Conservation (phyloP, 2,329 filamentous ascomycete species). For the Apiospora arundinis region DNA sequence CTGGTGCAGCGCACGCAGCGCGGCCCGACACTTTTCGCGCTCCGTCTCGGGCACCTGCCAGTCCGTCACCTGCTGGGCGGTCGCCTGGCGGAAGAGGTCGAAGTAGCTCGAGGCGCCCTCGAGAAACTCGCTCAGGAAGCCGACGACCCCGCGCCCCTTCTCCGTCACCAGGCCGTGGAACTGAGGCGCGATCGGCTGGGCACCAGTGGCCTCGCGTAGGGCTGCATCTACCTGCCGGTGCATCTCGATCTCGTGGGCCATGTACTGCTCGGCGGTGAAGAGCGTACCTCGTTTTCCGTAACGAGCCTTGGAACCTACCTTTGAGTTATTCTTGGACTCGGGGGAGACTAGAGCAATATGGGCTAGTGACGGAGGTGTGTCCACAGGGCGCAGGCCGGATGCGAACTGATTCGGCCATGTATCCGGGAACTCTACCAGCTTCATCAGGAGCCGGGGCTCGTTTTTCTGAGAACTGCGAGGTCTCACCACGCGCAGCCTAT, state of each 20-base stretch:
- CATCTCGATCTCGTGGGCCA: neutral
- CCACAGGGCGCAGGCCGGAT: neutral
- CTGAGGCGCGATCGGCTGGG: neutral
- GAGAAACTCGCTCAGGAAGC: neutral
- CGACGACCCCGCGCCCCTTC: constrained; percentile 1
- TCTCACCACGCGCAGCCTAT: neutral
- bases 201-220: neutral
- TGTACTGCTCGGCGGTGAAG: neutral
- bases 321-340: neutral
- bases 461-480: too few species aligned
- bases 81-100: neutral
- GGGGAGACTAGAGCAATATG: neutral
- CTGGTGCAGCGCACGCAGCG: neutral
- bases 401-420: neutral
- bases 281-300: neutral
- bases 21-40: neutral
- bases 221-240: neutral
- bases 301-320: too few species aligned
- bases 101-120: neutral
- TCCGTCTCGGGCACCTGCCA: neutral
- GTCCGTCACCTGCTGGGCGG: neutral
- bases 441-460: neutral
- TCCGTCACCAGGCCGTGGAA: neutral
- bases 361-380: too few species aligned
- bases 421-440: neutral